Evolutionary conservation across 345 rosid species (phyloP).

Genomic region (Linum trigynum): DNA sequence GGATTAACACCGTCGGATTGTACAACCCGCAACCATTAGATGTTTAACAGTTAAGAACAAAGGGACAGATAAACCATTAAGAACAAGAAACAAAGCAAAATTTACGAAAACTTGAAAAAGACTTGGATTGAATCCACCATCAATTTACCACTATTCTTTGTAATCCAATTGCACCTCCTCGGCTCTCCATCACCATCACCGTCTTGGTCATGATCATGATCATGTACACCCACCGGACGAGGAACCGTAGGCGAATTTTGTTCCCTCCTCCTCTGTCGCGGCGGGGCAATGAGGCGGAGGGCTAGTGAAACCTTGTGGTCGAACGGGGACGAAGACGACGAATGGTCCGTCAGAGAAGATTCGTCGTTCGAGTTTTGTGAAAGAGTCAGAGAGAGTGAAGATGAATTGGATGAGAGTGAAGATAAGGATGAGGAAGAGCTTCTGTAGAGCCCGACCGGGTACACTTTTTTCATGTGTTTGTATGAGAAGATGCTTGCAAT

Average conservation of each 20-base stretch:
- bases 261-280: conserved; percentile 27
- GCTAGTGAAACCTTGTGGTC: conserved; percentile 62
- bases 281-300: conserved; percentile 47
- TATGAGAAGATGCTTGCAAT: conserved; percentile 28
- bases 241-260: conserved; percentile 14
- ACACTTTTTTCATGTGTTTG: conserved; percentile 72
- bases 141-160: conserved; percentile 78
- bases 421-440: conserved; percentile 63
- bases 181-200: conserved; percentile 35
- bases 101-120: background rate
- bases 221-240: conserved; percentile 18
- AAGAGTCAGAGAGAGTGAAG: conserved; percentile 66
- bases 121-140: background rate
- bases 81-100: background rate
- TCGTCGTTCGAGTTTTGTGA: conserved; percentile 87
- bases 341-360: conserved; percentile 53
- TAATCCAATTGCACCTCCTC: conserved; percentile 83
- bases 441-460: conserved; percentile 65
- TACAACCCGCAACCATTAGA: no score
- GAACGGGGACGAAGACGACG: conserved; percentile 36
- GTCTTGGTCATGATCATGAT: conserved; percentile 23
- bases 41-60: no score
- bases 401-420: conserved; percentile 55
- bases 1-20: no score
- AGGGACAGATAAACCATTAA: no score